phyloP scores from a whole-genome alignment of 2,329 filamentous ascomycete species.

The Nannizziopsis barbatae region DNA sequence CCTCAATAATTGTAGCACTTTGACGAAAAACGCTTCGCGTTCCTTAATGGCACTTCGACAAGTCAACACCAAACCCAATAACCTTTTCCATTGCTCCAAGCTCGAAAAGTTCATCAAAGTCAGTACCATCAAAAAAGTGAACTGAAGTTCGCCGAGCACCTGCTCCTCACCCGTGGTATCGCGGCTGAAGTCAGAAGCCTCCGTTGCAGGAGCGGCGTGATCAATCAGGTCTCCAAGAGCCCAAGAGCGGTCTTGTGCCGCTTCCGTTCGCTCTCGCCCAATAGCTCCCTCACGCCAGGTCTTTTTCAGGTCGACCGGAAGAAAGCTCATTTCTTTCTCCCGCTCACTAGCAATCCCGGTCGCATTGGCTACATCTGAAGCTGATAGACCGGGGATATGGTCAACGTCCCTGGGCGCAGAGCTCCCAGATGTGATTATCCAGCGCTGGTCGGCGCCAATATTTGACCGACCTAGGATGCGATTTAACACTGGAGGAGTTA shows the following conservation, averaged over 20 bases:
- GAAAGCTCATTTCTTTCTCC: constrained; percentile 42
- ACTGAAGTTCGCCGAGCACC: constrained; percentile 50
- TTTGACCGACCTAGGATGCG: constrained; percentile 39
- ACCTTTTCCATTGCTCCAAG: constrained; percentile 53
- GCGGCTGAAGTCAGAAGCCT: constrained; percentile 23
- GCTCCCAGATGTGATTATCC: constrained; percentile 48
- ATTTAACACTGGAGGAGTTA: constrained; percentile 40
- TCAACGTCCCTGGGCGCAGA: constrained; percentile 47
- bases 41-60: constrained; percentile 42
- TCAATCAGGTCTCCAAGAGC: constrained; percentile 45
- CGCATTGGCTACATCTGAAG: constrained; percentile 16
- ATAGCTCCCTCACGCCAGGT: constrained; percentile 53
- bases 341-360: constrained; percentile 24
- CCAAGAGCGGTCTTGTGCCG: constrained; percentile 53
- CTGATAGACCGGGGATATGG: constrained; percentile 47
- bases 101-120: constrained; percentile 56
- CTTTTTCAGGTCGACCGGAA: constrained; percentile 49
- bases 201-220: constrained; percentile 20
- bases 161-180: constrained; percentile 25
- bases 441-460: constrained; percentile 34
- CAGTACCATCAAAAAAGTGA: constrained; percentile 51
- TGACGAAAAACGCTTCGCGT: constrained; percentile 42
- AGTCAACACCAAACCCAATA: constrained; percentile 47
- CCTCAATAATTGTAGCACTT: constrained; percentile 40
- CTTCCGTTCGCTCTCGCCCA: constrained; percentile 51